Base-by-base conservation (phyloP, 2,329 filamentous ascomycete genomes). In the Teratosphaeria nubilosa region DNA sequence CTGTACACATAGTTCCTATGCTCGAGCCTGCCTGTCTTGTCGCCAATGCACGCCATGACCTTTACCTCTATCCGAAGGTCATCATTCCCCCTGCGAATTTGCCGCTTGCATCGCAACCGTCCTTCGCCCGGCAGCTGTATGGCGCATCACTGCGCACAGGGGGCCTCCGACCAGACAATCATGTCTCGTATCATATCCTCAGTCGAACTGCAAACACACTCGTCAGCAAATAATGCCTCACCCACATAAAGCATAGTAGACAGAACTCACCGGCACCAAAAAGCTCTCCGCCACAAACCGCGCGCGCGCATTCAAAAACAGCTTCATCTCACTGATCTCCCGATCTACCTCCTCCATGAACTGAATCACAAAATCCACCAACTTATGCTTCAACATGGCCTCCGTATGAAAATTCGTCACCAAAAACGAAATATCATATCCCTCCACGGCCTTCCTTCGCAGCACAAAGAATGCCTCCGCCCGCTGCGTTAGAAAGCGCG, bases 301-400 rank as follows among this genome's bases (percentile, higher is more conserved):
- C 73, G 94, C 94, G 76, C 94, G 84, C 58, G 94, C 91, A 74
- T 99, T 99, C 73, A 99, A 80, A 76, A 99, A 99, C 69, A 99
- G 87, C 82, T 99, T 99, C 94, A 99, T 97, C 78, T 99, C 95
- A 2, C 94, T 97, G 60, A 99, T 99, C 76, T 99, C 94, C 81
- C 99, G 99, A 75, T 99, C 95, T 4, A 99, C 95, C 74, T 99
- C 94, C 75, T 99, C 92, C 92, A 99, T 97, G 71, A 99, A 99
- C 71, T 97, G 87, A 65, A 99, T 96, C 66, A 99, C 95, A 70
- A 99, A 99, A 74, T 99, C 94, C 34, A 99, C 95, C 66, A 99
- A 81, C 80, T 99, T 97, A 74, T 99, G 92, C 80, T 97, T 97
- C 72, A 97, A 75, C 91, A 99, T 96, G 73, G 95, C 89, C 75